phyloP scores from a whole-genome alignment of 2,329 filamentous ascomycete species.

The Alternaria sp. region DNA sequence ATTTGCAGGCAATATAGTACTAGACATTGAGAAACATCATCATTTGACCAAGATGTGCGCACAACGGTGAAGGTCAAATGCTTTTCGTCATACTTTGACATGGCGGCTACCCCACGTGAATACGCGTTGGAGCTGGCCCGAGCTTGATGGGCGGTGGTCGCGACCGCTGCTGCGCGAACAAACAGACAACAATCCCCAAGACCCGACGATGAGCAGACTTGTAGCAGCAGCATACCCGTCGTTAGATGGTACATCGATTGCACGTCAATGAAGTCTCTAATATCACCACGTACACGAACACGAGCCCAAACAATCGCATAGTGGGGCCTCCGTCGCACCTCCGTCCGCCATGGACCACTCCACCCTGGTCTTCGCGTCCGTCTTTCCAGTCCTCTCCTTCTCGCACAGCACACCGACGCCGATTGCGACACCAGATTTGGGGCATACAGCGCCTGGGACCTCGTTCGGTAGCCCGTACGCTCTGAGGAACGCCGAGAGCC shows the following conservation, averaged over 20 bases:
- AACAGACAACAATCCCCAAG: slow-evolving; percentile 3
- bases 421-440: slow-evolving; percentile 53
- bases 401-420: slow-evolving; percentile 54
- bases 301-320: slow-evolving; percentile 14
- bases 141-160: slow-evolving; percentile 12
- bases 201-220: neutral
- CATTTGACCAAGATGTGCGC: neutral
- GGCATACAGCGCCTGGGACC: slow-evolving; percentile 46
- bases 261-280: slow-evolving; percentile 1
- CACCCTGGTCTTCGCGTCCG: slow-evolving; percentile 51
- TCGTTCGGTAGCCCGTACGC: slow-evolving; percentile 50
- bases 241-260: neutral
- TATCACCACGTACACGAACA: neutral
- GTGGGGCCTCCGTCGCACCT: slow-evolving; percentile 27
- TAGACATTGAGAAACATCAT: neutral
- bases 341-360: slow-evolving; percentile 43
- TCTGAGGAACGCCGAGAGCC: slow-evolving; percentile 25
- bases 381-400: slow-evolving; percentile 53
- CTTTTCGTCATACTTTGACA: neutral
- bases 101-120: slow-evolving; percentile 20
- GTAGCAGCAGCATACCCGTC: neutral
- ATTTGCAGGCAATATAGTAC: slow-evolving; percentile 10
- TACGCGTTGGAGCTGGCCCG: slow-evolving; percentile 15
- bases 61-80: neutral
- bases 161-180: slow-evolving; percentile 5